Evolutionary conservation across 192 early-diverging fungal species (phyloP).

Genomic region (Gamsiella multidivaricata): DNA sequence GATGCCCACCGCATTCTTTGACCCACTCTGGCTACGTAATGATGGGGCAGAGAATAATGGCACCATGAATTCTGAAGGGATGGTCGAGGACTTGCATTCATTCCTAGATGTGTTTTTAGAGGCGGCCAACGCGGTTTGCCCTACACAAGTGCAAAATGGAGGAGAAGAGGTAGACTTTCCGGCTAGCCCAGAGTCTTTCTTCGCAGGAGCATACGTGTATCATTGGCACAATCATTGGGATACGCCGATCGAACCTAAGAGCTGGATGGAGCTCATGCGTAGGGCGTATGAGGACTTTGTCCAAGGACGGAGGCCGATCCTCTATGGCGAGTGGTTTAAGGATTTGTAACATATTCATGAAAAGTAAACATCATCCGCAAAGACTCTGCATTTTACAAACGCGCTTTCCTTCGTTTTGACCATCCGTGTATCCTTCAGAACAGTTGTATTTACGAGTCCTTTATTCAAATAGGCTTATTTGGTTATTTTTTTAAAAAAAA

Average conservation of each 20-base stretch:
- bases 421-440: too few relatives aligned
- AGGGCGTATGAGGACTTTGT: constrained; percentile 46
- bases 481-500: too few relatives aligned
- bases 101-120: constrained; percentile 31
- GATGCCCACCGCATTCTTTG: constrained; percentile 47
- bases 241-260: constrained; percentile 21
- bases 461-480: too few relatives aligned
- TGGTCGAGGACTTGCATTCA: constrained; percentile 22
- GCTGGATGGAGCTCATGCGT: constrained; percentile 51
- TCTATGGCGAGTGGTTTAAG: constrained; percentile 51
- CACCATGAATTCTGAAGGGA: constrained; percentile 9
- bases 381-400: too few relatives aligned
- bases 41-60: constrained; percentile 18
- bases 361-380: too few relatives aligned
- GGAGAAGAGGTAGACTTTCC: constrained; percentile 11
- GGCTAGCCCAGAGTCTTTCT: constrained; percentile 42
- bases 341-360: too few relatives aligned
- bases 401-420: too few relatives aligned
- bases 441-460: too few relatives aligned
- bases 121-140: constrained; percentile 21
- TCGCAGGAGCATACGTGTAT: constrained; percentile 46
- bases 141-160: neutral
- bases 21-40: constrained; percentile 50
- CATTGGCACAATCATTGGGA: constrained; percentile 56
- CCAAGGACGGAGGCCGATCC: constrained; percentile 26